These are phyloP conservation scores for Aureobasidium sp. DNA, from an alignment of 2,329 filamentous ascomycete genomes.

Conservation along the genomic window DNA sequence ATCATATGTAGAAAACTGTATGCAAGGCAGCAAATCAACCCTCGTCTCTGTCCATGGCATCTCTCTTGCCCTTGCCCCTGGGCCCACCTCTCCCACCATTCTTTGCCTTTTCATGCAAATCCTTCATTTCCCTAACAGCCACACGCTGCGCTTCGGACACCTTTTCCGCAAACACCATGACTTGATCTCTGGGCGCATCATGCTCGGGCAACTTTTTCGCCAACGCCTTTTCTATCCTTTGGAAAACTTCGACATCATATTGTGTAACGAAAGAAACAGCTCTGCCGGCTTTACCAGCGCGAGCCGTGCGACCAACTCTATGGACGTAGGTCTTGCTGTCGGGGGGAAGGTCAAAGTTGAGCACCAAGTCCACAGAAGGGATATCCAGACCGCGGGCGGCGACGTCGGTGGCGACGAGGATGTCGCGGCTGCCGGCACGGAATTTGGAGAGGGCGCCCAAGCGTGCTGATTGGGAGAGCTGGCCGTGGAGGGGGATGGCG, in stretches of 20 bases:
- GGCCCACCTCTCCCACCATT: slow-evolving; percentile 40
- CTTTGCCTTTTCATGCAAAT: slow-evolving; percentile 61
- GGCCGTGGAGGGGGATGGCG: slow-evolving; percentile 78
- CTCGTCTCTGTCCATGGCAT: slow-evolving; percentile 71
- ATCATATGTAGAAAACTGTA: background rate
- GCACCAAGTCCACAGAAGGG: slow-evolving; percentile 77
- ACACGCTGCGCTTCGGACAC: slow-evolving; percentile 79
- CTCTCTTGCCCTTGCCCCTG: slow-evolving; percentile 47
- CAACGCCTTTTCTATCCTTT: slow-evolving; percentile 74
- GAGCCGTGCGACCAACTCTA: slow-evolving; percentile 78
- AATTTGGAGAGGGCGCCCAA: slow-evolving; percentile 89
- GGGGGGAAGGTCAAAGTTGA: slow-evolving; percentile 78
- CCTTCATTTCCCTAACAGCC: slow-evolving; percentile 75
- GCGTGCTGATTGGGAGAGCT: slow-evolving; percentile 80
- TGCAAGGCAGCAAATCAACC: slow-evolving; percentile 31
- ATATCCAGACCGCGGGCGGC: slow-evolving; percentile 90
- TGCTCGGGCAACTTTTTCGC: slow-evolving; percentile 69
- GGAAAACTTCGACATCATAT: slow-evolving; percentile 66
- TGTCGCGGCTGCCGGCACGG: slow-evolving; percentile 68
- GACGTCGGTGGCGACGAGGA: slow-evolving; percentile 91
- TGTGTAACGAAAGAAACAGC: slow-evolving; percentile 70
- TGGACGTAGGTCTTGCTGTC: slow-evolving; percentile 91
- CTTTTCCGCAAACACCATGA: slow-evolving; percentile 69
- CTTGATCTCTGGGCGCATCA: slow-evolving; percentile 68
- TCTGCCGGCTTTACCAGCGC: slow-evolving; percentile 76